Percentiles rank a stretch among this genome's conserved stretches.
Evolutionary conservation across 2,329 filamentous ascomycete genomes (phyloP).

Genomic region (Periconia sp.): DNA sequence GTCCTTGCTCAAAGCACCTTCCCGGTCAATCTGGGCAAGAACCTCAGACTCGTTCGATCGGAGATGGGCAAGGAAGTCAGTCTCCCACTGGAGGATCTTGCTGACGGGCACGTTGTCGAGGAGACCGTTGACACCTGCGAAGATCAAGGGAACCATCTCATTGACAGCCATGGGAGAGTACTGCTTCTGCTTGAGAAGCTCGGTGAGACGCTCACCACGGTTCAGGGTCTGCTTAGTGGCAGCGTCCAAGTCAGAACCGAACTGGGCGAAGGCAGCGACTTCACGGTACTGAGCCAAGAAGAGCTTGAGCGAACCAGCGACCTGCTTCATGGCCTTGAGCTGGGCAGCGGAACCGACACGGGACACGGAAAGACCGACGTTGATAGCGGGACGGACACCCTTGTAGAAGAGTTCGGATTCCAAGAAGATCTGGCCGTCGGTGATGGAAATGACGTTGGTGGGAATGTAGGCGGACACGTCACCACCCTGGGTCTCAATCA

Average conservation of each 20-base stretch:
- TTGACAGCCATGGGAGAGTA: constrained; percentile 98
- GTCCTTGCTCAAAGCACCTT: constrained; percentile 95
- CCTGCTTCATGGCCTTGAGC: constrained; percentile 99
- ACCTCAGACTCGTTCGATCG: constrained; percentile 88
- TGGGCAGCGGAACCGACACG: constrained; percentile 99
- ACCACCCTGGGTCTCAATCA: constrained; percentile 99
- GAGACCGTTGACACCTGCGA: constrained; percentile 96
- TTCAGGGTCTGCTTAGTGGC: constrained; percentile 97
- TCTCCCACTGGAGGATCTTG: constrained; percentile 94
- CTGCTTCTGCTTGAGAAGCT: constrained; percentile 99
- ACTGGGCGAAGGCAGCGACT: constrained; percentile 98
- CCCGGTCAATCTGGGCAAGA: constrained; percentile 87
- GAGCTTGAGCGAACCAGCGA: constrained; percentile 98
- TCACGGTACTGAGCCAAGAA: constrained; percentile 99
- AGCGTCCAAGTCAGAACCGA: constrained; percentile 99
- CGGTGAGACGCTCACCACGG: constrained; percentile 98
- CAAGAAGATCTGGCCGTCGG: constrained; percentile 99
- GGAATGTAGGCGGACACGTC: constrained; percentile 99
- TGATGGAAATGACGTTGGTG: constrained; percentile 99
- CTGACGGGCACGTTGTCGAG: constrained; percentile 85
- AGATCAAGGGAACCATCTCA: constrained; percentile 99
- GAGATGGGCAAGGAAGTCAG: constrained; percentile 91
- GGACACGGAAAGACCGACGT: constrained; percentile 99
- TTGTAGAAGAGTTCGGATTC: constrained; percentile 99
- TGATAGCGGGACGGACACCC: constrained; percentile 99